Conservation (phyloP, 352 stramenopile genomes). For the Albugo laibachii region DNA sequence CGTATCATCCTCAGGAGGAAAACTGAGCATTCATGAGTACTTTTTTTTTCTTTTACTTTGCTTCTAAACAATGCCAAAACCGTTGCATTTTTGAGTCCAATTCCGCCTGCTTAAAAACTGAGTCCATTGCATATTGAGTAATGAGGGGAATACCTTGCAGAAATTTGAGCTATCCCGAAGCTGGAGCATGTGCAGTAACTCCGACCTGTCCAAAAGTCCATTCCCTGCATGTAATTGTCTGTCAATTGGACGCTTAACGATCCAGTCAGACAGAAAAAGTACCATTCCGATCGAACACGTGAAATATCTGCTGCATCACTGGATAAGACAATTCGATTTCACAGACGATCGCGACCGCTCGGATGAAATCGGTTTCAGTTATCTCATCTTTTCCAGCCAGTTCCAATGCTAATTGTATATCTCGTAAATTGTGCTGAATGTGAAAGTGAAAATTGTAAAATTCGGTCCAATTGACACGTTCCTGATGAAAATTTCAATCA, state of each 20-base stretch:
- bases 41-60: too few relatives aligned
- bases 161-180: too few relatives aligned
- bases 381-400: slow-evolving; percentile 38
- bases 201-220: too few relatives aligned
- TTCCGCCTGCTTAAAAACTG: too few relatives aligned
- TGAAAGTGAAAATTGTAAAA: slow-evolving; percentile 58
- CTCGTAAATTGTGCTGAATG: slow-evolving; percentile 40
- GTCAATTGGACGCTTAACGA: too few relatives aligned
- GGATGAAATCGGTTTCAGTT: slow-evolving; percentile 59
- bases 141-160: too few relatives aligned
- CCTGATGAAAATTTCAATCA: slow-evolving; percentile 6
- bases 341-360: slow-evolving; percentile 33
- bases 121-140: too few relatives aligned
- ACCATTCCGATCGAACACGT: slow-evolving; percentile 55
- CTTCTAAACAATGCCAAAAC: too few relatives aligned
- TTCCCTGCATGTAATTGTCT: too few relatives aligned
- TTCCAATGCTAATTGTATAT: slow-evolving; percentile 59
- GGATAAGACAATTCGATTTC: slow-evolving; percentile 41
- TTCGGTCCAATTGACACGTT: slow-evolving; percentile 42
- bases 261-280: neutral
- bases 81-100: too few relatives aligned
- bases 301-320: slow-evolving; percentile 53
- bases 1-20: slow-evolving; percentile 40
- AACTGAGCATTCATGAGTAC: neutral
- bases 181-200: too few relatives aligned